A percentile compares a stretch with the other conserved stretches of the same genome.
phyloP scores from a whole-genome alignment of 768 basidiomycete genomes.

The Peribolospora baueri region DNA sequence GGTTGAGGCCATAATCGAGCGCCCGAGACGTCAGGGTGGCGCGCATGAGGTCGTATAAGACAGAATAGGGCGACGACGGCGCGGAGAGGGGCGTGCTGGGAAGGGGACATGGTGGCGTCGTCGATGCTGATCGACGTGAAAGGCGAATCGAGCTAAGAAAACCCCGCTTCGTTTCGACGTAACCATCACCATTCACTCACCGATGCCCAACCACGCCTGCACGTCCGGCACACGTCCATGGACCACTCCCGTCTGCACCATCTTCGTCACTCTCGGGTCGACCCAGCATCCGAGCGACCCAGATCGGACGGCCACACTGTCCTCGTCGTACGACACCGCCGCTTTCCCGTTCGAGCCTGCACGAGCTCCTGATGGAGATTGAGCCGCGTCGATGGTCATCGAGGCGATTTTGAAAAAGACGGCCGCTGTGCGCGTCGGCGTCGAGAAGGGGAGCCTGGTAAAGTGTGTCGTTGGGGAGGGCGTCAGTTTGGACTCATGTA shows the following conservation, averaged over 20 bases:
- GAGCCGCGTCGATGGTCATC: conserved; percentile 16
- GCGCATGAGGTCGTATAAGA: conserved; percentile 31
- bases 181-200: conserved; percentile 21
- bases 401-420: conserved; percentile 60
- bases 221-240: conserved; percentile 35
- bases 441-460: conserved; percentile 8
- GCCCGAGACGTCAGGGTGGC: conserved; percentile 36
- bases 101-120: neutral
- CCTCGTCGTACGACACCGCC: conserved; percentile 25
- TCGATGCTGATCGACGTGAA: neutral
- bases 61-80: neutral
- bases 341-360: conserved; percentile 23
- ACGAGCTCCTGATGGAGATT: too few species aligned
- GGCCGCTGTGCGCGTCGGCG: conserved; percentile 22
- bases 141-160: neutral
- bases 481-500: too few species aligned
- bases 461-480: neutral
- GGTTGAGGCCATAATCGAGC: conserved; percentile 34
- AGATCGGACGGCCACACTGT: neutral
- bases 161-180: neutral
- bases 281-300: conserved; percentile 70
- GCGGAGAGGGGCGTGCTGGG: neutral
- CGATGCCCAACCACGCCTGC: conserved; percentile 27
- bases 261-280: conserved; percentile 43
- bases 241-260: conserved; percentile 58